Base-by-base conservation (phyloP, 306 rosid species). In the Senna tora region DNA sequence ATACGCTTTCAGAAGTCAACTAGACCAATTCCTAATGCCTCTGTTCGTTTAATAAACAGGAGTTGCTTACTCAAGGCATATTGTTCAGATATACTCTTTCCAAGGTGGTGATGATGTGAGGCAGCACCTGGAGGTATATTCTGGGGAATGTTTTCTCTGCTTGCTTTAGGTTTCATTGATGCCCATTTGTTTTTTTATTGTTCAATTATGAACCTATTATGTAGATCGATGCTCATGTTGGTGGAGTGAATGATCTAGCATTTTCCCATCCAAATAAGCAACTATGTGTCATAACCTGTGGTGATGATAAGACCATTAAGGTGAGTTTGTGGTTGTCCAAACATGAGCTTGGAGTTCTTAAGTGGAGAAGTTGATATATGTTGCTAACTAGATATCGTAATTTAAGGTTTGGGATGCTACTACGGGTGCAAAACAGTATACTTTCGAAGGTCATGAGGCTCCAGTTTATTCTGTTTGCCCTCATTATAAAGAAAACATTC, bases 161-260 rank as follows among this genome's bases (percentile, higher is more conserved):
- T 53, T 68, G 55, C 45, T 71, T 32, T 75, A 38, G 21, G 43
- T 43, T 79, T 80, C 63, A 15, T 58, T 25, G 19, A 6, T 60
- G 21, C n/a, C 6, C 73, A 36, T 36, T 38, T 61, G 49, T 33
- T 25, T 11, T 52, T 30, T 75, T 52, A 54, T 52, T 67, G 11
- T 72, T 41, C 34, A 74, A 74, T 67, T 67, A 38, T 67, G 20
- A 73, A 55, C 80, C 58, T 71, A 39, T 79, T 17, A 38, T 73
- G 33, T 79, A 93, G 98, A 94, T 94, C 84, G 98, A 94, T 74
- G 98, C 98, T 52, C 98, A 91, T 79, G 85, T 83, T 15, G 98
- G 98, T n/a, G 98, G 98, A 82, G 98, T 89, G 70, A 94, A 94
- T 67, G 98, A 94, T 85, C 78, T 94, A 9, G 97, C 98, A 67